Conservation (phyloP, 306 rosid genomes). For the Pyrus betulifolia region DNA sequence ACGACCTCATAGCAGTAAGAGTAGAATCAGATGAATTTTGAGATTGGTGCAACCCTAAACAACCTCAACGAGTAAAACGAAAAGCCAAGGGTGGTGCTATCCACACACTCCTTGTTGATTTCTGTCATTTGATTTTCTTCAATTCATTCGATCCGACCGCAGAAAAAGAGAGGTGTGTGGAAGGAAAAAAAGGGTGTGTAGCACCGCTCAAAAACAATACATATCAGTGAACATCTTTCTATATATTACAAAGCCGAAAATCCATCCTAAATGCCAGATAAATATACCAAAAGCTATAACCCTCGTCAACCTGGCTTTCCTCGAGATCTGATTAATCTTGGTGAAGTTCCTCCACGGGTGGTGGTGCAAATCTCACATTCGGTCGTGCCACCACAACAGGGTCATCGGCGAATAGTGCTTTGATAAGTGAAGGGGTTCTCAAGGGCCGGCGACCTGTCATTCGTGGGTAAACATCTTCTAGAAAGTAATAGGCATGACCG, state of each 20-base stretch:
- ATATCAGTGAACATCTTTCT: slow-evolving; percentile 4
- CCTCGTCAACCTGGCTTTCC: neutral
- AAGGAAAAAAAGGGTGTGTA: too few relatives aligned
- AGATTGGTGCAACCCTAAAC: too few relatives aligned
- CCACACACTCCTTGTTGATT: too few relatives aligned
- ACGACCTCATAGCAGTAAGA: too few relatives aligned
- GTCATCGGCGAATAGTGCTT: slow-evolving; percentile 79
- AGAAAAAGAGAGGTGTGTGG: too few relatives aligned
- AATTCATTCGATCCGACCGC: too few relatives aligned
- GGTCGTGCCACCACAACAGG: slow-evolving; percentile 77
- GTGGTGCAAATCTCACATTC: slow-evolving; percentile 79
- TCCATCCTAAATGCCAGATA: slow-evolving; percentile 1
- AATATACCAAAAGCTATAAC: neutral
- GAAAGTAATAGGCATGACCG: slow-evolving; percentile 95
- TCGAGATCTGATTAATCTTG: slow-evolving; percentile 31
- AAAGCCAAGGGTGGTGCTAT: too few relatives aligned
- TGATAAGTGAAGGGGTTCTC: slow-evolving; percentile 81
- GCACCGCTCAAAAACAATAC: neutral
- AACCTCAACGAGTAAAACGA: too few relatives aligned
- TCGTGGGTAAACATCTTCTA: slow-evolving; percentile 83
- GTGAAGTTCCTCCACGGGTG: slow-evolving; percentile 53
- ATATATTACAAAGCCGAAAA: slow-evolving; percentile 46
- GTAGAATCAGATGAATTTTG: too few relatives aligned
- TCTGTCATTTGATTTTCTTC: fast-evolving
- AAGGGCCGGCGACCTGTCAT: slow-evolving; percentile 88